Percentiles rank a stretch among this genome's conserved stretches.
phyloP scores from a whole-genome alignment of 2,329 filamentous ascomycete species.

The Fusarium torreyae region DNA sequence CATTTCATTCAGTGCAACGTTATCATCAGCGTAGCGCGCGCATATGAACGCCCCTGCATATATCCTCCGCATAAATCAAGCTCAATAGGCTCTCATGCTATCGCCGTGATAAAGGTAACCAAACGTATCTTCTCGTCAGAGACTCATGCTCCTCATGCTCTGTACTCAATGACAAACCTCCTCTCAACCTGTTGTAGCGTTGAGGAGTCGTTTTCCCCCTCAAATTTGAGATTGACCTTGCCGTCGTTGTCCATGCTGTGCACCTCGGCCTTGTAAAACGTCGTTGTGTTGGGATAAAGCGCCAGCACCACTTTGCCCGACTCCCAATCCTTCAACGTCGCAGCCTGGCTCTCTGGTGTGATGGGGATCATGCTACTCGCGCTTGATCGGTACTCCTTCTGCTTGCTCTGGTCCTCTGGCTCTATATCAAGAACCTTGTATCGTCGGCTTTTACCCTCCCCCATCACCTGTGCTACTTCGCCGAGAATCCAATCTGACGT shows the following conservation, averaged over 20 bases:
- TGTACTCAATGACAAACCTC: conserved; percentile 82
- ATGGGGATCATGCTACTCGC: conserved; percentile 85
- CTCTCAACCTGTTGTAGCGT: conserved; percentile 83
- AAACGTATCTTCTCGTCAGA: background rate
- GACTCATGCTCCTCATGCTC: conserved; percentile 51
- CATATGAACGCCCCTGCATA: conserved; percentile 15
- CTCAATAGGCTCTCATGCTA: conserved; percentile 2
- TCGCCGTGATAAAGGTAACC: background rate
- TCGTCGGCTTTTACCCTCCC: conserved; percentile 82
- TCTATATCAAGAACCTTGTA: conserved; percentile 87
- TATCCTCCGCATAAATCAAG: conserved; percentile 1
- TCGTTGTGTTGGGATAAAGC: conserved; percentile 86
- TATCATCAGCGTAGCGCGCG: conserved; percentile 20
- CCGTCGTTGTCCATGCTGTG: conserved; percentile 74
- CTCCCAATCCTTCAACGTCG: conserved; percentile 72
- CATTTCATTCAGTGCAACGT: conserved; percentile 6
- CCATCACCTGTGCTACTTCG: conserved; percentile 81
- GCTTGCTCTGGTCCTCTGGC: conserved; percentile 77
- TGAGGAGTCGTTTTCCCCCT: conserved; percentile 81
- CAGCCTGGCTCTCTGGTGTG: conserved; percentile 66
- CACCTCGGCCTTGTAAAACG: conserved; percentile 88
- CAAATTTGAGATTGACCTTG: conserved; percentile 79
- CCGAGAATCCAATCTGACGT: conserved; percentile 79
- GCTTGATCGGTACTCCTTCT: conserved; percentile 78
- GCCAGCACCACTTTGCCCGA: conserved; percentile 81